Base-by-base conservation (phyloP, 768 basidiomycete species). In the Auricularia heimuer region DNA sequence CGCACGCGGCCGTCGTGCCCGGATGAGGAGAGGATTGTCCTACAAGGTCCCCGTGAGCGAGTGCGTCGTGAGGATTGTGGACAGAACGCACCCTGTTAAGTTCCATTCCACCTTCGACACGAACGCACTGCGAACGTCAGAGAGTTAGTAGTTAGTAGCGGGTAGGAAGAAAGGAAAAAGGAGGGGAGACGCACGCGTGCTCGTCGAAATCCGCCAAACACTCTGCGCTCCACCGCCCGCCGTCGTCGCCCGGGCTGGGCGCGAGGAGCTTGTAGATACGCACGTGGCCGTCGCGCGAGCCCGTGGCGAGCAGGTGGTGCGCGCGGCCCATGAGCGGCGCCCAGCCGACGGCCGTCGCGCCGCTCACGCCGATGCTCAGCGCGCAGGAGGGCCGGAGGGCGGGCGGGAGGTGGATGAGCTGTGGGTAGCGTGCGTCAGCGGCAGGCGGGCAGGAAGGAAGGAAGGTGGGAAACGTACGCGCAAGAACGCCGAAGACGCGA, bases 101-200 rank as follows among this genome's bases (percentile, higher is more conserved):
- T 96, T 96, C 93, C 96, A 98, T 73, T 95, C 94, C 0, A 99
- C 94, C 69, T 88, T 81, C 2, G 88, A 88, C 10, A 95, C 83
- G 3, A 87, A 82, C 0, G 88, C 86, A 68, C 89, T 90, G 2
- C 2, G n/a, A n/a, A n/a, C n/a, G n/a, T 29, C 29, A 42, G 12
- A 14, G 36, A 18, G 14, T n/a, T n/a, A n/a, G n/a, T n/a, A n/a
- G n/a, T n/a, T n/a, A n/a, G 24, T 24, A 62, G 12, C n/a, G n/a
- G n/a, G n/a, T n/a, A n/a, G n/a, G n/a, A n/a, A n/a, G n/a, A 29
- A 29, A 29, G 29, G 29, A 2, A 3, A 39, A 51, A 44, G 12
- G 12, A 36, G n/a, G n/a, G n/a, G n/a, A n/a, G n/a, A 75, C 82
- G 7, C 56, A 89, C 89, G 86, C 86, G 74, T 92, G 91, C 62